These are phyloP conservation scores for Aspergillus sp. DNA, from an alignment of 2,329 filamentous ascomycete species.

Conservation along the genomic window DNA sequence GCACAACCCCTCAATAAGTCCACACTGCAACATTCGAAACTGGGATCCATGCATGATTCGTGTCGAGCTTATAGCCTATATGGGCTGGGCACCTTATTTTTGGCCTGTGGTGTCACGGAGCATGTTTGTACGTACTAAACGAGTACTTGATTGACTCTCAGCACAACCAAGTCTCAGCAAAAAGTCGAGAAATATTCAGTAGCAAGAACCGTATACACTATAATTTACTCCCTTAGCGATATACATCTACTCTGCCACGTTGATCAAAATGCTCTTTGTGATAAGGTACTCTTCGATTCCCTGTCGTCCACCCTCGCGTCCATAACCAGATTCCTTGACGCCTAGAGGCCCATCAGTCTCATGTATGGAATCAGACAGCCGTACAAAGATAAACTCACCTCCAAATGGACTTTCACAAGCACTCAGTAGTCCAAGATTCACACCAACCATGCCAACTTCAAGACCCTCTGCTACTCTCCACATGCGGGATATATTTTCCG, in stretches of 20 bases:
- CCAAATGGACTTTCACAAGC: constrained; percentile 19
- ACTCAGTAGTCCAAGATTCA: constrained; percentile 21
- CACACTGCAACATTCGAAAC: too few relatives aligned
- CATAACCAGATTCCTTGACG: constrained; percentile 38
- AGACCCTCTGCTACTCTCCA: constrained; percentile 8
- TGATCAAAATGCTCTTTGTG: constrained; percentile 6
- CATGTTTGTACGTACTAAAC: too few relatives aligned
- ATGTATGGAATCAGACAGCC: background rate
- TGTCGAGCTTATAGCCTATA: too few relatives aligned
- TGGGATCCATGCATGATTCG: too few relatives aligned
- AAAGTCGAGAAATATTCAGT: too few relatives aligned
- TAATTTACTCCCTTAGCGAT: too few relatives aligned
- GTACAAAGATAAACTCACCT: background rate
- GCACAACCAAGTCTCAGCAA: too few relatives aligned
- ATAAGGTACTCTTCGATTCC: constrained; percentile 35
- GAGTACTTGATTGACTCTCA: too few relatives aligned
- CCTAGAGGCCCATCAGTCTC: background rate
- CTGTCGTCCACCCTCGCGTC: constrained; percentile 46
- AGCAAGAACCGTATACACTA: too few relatives aligned
- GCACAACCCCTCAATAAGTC: too few relatives aligned
- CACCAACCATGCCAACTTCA: constrained; percentile 15
- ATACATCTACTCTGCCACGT: background rate
- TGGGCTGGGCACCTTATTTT: too few relatives aligned
- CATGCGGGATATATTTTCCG: constrained; percentile 2
- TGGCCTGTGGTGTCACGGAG: too few relatives aligned